These are phyloP conservation scores for Waitea zeae DNA, from an alignment of 1,284 basidiomycete genomes.

Conservation along the genomic window DNA sequence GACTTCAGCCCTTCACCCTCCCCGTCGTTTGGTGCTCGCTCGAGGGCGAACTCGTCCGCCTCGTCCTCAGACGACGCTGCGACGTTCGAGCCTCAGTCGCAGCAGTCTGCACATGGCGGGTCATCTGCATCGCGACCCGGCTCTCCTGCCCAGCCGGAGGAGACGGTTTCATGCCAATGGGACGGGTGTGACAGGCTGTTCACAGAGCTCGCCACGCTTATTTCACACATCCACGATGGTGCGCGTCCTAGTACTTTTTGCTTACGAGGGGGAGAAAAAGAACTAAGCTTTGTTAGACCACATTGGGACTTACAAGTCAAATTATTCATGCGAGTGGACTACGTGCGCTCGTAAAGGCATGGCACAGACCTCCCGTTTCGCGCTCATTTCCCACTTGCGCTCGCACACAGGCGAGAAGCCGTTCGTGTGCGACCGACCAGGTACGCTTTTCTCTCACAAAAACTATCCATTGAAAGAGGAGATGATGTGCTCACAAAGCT, in stretches of 20 bases:
- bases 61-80: slow-evolving; percentile 2
- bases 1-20: slow-evolving; percentile 1
- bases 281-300: slow-evolving; percentile 28
- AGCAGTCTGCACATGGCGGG: background rate
- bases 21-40: background rate
- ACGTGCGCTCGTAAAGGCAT: slow-evolving; percentile 66
- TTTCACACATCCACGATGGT: slow-evolving; percentile 69
- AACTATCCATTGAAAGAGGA: background rate
- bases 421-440: slow-evolving; percentile 67
- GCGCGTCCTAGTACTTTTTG: slow-evolving; percentile 11
- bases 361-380: slow-evolving; percentile 74
- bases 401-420: slow-evolving; percentile 91
- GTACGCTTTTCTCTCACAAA: slow-evolving; percentile 20
- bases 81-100: too few relatives aligned
- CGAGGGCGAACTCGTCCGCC: background rate
- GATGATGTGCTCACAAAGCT: too few relatives aligned
- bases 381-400: slow-evolving; percentile 72
- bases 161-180: slow-evolving; percentile 59
- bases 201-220: slow-evolving; percentile 50
- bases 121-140: background rate
- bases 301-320: slow-evolving; percentile 74
- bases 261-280: background rate
- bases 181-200: slow-evolving; percentile 60
- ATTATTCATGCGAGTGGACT: slow-evolving; percentile 80
- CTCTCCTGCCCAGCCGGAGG: slow-evolving; percentile 8